These are phyloP conservation scores for Lactifluus pinguis DNA, from an alignment of 768 basidiomycete genomes.

Conservation along the genomic window DNA sequence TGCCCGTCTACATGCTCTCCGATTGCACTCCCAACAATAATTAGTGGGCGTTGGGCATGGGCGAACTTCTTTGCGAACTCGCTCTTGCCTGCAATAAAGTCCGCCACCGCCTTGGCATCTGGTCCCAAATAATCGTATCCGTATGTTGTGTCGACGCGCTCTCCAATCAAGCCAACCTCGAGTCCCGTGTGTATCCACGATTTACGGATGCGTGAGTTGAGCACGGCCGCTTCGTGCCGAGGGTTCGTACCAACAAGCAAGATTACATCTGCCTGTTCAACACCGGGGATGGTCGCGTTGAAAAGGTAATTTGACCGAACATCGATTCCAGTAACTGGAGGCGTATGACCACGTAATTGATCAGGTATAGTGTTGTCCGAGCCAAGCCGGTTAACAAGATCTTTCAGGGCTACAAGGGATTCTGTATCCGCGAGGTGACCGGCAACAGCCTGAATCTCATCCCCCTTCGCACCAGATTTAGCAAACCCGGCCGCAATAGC, in stretches of 20 bases:
- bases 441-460: slow-evolving; percentile 93
- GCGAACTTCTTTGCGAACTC: slow-evolving; percentile 82
- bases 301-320: slow-evolving; percentile 95
- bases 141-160: slow-evolving; percentile 85
- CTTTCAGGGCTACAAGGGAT: slow-evolving; percentile 86
- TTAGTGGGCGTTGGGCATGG: slow-evolving; percentile 81
- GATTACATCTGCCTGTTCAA: slow-evolving; percentile 87
- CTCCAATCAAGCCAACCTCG: slow-evolving; percentile 85
- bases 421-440: slow-evolving; percentile 93
- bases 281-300: slow-evolving; percentile 83
- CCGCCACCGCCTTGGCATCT: slow-evolving; percentile 62
- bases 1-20: slow-evolving; percentile 79
- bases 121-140: slow-evolving; percentile 87
- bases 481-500: slow-evolving; percentile 72
- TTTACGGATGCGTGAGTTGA: slow-evolving; percentile 95
- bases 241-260: slow-evolving; percentile 95
- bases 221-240: slow-evolving; percentile 91
- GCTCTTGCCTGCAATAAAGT: slow-evolving; percentile 71
- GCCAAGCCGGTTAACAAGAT: slow-evolving; percentile 84
- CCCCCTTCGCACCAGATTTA: slow-evolving; percentile 70
- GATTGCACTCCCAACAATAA: slow-evolving; percentile 86
- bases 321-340: slow-evolving; percentile 77
- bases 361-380: slow-evolving; percentile 91
- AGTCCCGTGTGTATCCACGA: slow-evolving; percentile 83
- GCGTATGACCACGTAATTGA: slow-evolving; percentile 51